Evolutionary conservation across 2,329 filamentous ascomycete species (phyloP).

Genomic region (Aspergillus glaucus): DNA sequence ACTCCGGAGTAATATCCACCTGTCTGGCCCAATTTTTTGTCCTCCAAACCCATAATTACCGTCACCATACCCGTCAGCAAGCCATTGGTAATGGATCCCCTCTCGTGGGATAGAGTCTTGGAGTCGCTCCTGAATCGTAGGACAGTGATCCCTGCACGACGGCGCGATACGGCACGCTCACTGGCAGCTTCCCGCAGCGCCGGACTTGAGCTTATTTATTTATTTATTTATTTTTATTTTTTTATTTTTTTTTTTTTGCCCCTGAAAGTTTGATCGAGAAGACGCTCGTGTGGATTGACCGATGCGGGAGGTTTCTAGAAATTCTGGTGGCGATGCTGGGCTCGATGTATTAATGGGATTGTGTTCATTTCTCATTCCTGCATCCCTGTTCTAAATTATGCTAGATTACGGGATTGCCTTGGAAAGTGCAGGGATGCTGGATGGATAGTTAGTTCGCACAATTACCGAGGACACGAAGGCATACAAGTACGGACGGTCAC

Average conservation of each 20-base stretch:
- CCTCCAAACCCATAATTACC: too few relatives aligned
- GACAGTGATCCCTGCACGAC: too few relatives aligned
- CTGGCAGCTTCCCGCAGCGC: neutral
- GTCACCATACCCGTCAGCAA: too few relatives aligned
- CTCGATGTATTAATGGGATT: neutral
- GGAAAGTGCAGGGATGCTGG: neutral
- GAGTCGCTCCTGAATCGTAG: too few relatives aligned
- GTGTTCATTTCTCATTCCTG: neutral
- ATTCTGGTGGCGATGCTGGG: neutral
- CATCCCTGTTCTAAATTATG: too few relatives aligned
- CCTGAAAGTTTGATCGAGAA: neutral
- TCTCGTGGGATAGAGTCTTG: too few relatives aligned
- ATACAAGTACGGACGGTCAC: neutral
- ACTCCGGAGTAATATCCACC: neutral
- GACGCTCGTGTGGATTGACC: neutral
- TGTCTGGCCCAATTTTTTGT: too few relatives aligned
- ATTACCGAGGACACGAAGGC: neutral
- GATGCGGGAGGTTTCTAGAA: neutral
- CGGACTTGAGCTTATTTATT: neutral
- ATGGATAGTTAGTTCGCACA: neutral
- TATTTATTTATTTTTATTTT: too few relatives aligned
- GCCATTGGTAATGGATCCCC: too few relatives aligned
- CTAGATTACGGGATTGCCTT: neutral
- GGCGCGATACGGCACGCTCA: neutral
- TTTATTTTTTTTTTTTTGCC: neutral